Conservation (phyloP, 495 filamentous ascomycete species). For the Zalerion maritima region DNA sequence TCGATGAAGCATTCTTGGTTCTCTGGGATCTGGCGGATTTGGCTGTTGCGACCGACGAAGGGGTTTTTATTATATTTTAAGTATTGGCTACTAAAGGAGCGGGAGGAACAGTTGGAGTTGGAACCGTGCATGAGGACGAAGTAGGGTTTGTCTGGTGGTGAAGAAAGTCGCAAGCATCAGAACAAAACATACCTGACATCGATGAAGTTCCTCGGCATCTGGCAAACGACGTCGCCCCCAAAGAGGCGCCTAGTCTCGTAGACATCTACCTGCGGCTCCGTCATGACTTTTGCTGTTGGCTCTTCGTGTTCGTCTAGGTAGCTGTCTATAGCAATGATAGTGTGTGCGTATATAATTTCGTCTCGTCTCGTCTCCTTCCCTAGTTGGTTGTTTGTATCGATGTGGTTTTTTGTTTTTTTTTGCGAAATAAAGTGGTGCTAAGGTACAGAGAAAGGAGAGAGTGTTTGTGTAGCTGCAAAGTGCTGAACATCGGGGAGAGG, state of each 20-base stretch:
- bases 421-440: too few species aligned
- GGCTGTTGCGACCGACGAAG: slow-evolving; percentile 28
- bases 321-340: too few species aligned
- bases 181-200: slow-evolving; percentile 55
- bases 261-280: too few species aligned
- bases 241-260: slow-evolving; percentile 53
- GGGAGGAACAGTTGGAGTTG: slow-evolving; percentile 2
- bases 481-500: too few species aligned
- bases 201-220: slow-evolving; percentile 56
- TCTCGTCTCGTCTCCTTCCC: too few species aligned
- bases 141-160: slow-evolving; percentile 4
- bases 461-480: too few species aligned
- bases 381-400: too few species aligned
- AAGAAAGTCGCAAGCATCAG: slow-evolving; percentile 1
- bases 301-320: too few species aligned
- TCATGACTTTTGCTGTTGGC: too few species aligned
- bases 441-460: too few species aligned
- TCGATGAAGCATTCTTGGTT: slow-evolving; percentile 92
- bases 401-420: too few species aligned
- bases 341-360: too few species aligned
- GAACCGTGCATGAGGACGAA: slow-evolving; percentile 3
- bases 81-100: slow-evolving; percentile 1
- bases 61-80: slow-evolving; percentile 1
- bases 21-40: slow-evolving; percentile 79
- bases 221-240: slow-evolving; percentile 63